Evolutionary conservation across 2,329 filamentous ascomycete species (phyloP), one percentile per base, ranked within the genome.

Genomic region (Aspergillus texensis): DNA sequence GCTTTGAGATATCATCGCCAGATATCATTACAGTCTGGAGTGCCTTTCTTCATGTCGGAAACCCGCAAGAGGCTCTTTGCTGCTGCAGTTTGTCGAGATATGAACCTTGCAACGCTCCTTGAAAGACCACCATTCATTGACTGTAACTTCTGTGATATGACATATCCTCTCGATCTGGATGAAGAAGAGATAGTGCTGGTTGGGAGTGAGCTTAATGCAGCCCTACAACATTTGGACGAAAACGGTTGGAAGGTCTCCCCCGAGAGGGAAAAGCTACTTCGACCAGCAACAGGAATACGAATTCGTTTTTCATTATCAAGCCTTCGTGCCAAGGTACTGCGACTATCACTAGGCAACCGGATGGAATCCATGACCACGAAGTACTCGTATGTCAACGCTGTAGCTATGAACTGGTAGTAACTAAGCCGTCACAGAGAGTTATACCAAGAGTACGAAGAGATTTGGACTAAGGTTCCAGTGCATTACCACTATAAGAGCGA

Each of bases 71-170:
- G 71, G 32, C 67, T 69, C 11, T 72, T 75, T 62, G 66, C 72
- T 19, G 63, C 66, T 11, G 65, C 71, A 21, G 73, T 73, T 45
- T 67, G 58, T 32, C 45, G 65, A 9, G 74, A 76, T 55, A 76
- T 75, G 60, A 70, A 64, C 26, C 64, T 74, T n/a, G 68, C 74
- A 10, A 74, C 70, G 4, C 71, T 74, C 58, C 60, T 74, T 3
- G 72, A 72, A 14, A 68, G 74, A 28, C 73, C 74, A n/a, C 73
- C 73, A 3, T 63, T 70, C 8, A 69, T 76, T 16, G 70, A 69
- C 28, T 69, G 68, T 61, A 67, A 67, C 34, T 76, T 74, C 61
- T 76, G 72, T 61, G 69, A 74, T 55, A 65, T 69, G 9, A 34
- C 52, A 28, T 59, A 70, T 52, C 74, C 73, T 6, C 64, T 75